phyloP scores from a whole-genome alignment of 2,329 filamentous ascomycete species.

The Tolypocladium sp. region DNA sequence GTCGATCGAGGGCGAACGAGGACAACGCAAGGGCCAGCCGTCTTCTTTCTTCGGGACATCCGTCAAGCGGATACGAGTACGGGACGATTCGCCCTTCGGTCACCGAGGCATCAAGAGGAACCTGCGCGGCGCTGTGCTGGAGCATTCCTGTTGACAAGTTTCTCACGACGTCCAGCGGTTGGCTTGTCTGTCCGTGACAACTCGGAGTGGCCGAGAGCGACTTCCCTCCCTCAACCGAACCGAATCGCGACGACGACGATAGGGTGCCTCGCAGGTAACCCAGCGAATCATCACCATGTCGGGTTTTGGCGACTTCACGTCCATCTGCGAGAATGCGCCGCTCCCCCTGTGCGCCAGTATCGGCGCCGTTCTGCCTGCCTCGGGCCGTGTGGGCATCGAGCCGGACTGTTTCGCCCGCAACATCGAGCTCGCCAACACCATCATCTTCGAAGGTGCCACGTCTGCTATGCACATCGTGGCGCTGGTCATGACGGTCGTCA shows the following conservation, averaged over 20 bases:
- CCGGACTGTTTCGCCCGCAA: constrained; percentile 88
- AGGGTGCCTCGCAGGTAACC: not conserved
- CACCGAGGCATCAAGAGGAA: not conserved
- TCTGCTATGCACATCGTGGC: constrained; percentile 89
- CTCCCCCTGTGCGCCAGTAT: constrained; percentile 83
- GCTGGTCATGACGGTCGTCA: constrained; percentile 86
- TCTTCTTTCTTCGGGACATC: not conserved
- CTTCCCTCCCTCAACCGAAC: not conserved
- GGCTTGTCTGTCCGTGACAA: not conserved
- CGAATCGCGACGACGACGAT: not conserved
- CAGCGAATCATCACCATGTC: constrained; percentile 40
- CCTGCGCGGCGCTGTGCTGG: not conserved
- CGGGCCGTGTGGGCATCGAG: constrained; percentile 67
- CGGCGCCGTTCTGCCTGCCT: constrained; percentile 62
- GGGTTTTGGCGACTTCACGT: constrained; percentile 85
- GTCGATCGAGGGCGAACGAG: not conserved
- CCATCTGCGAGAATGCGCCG: constrained; percentile 75
- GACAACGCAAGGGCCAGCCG: not conserved
- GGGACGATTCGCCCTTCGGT: not conserved
- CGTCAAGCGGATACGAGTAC: not conserved
- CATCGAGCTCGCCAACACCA: constrained; percentile 93
- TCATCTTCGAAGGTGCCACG: constrained; percentile 91
- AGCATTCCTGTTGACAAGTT: not conserved
- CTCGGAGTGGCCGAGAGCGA: not conserved
- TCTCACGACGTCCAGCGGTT: not conserved